phyloP scores from a whole-genome alignment of 805 yeast genomes.

The Schizosaccharomyces octosporus region DNA sequence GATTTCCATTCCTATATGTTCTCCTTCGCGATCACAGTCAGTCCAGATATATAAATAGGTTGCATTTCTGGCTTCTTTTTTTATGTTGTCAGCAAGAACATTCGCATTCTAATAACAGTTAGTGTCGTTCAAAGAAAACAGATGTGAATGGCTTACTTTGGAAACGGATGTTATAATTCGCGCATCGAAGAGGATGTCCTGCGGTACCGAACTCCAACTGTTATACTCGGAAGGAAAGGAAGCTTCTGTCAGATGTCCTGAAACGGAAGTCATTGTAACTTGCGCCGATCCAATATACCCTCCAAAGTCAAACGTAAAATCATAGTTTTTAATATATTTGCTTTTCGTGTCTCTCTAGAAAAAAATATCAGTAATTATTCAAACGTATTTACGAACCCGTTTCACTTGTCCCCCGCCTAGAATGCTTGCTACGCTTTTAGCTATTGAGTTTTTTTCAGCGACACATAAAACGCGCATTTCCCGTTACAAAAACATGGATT shows the following conservation, averaged over 20 bases:
- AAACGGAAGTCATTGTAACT: conserved; percentile 76
- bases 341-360: conserved; percentile 21
- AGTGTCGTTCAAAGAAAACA: neutral
- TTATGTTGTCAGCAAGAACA: conserved; percentile 40
- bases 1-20: conserved; percentile 70
- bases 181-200: conserved; percentile 24
- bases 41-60: conserved; percentile 79
- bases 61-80: conserved; percentile 33
- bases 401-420: conserved; percentile 47
- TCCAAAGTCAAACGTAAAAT: conserved; percentile 38
- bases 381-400: conserved; percentile 8
- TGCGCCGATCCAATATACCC: conserved; percentile 31
- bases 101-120: conserved; percentile 15
- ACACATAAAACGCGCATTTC: conserved; percentile 42
- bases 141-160: neutral
- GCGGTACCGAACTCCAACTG: conserved; percentile 28
- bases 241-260: conserved; percentile 54
- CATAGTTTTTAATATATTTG: conserved; percentile 57
- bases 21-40: conserved; percentile 95
- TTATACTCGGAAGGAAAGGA: conserved; percentile 39
- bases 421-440: conserved; percentile 52
- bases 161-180: conserved; percentile 11
- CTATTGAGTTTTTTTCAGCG: conserved; percentile 91
- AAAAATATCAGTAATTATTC: neutral
- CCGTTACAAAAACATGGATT: neutral